phyloP scores from a whole-genome alignment of 2,329 filamentous ascomycete species.

The Talaromyces sp. region DNA sequence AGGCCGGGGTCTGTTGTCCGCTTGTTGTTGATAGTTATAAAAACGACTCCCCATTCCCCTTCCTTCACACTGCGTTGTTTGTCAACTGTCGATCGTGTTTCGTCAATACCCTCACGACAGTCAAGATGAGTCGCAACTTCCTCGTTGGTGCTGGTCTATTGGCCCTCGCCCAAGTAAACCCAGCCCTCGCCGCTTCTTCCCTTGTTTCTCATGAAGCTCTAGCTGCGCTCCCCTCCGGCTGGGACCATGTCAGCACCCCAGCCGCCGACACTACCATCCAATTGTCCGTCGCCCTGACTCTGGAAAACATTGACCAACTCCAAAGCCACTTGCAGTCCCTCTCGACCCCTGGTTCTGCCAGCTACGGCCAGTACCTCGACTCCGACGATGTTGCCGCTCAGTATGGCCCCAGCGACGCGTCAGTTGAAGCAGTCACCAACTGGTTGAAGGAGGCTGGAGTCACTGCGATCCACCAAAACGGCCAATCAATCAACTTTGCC shows the following conservation, averaged over 20 bases:
- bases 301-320: slow-evolving; percentile 35
- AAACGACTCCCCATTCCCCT: not conserved
- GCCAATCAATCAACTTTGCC: slow-evolving; percentile 43
- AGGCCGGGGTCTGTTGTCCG: not conserved
- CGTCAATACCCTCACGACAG: not conserved
- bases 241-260: slow-evolving; percentile 21
- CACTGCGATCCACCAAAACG: slow-evolving; percentile 36
- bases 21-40: slow-evolving; percentile 2
- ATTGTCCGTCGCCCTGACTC: slow-evolving; percentile 25
- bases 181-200: slow-evolving; percentile 19
- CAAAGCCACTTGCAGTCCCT: slow-evolving; percentile 39
- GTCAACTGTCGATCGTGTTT: not conserved
- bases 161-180: slow-evolving; percentile 24
- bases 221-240: slow-evolving; percentile 21
- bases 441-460: slow-evolving; percentile 48
- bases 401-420: slow-evolving; percentile 38
- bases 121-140: slow-evolving; percentile 14
- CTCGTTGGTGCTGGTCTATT: slow-evolving; percentile 23
- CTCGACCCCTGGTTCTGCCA: slow-evolving; percentile 46
- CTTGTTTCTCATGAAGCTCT: slow-evolving; percentile 23
- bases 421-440: slow-evolving; percentile 30
- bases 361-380: slow-evolving; percentile 51
- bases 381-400: slow-evolving; percentile 43
- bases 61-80: not conserved
- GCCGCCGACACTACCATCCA: slow-evolving; percentile 20